Evolutionary conservation across 495 filamentous ascomycete genomes (phyloP).

Genomic region (Tuber umbilicatum): DNA sequence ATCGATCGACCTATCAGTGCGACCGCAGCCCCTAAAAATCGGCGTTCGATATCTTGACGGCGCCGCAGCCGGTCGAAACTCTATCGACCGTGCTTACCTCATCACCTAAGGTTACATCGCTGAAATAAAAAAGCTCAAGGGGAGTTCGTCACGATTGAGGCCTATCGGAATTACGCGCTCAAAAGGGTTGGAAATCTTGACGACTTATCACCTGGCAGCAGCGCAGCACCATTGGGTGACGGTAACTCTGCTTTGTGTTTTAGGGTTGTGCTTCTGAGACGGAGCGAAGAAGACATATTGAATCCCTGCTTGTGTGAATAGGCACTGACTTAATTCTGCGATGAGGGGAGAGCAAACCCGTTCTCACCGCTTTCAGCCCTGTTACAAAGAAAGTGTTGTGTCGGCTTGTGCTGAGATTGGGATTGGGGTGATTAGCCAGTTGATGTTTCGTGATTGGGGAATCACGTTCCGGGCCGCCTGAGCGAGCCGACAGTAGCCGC

Average conservation of each 20-base stretch:
- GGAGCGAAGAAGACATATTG: not conserved
- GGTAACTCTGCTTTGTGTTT: not conserved
- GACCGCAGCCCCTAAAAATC: not conserved
- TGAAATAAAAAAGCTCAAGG: not conserved
- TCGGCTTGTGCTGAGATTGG: not conserved
- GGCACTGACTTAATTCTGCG: not conserved
- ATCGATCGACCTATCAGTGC: not conserved
- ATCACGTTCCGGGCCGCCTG: not conserved
- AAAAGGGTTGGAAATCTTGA: not conserved
- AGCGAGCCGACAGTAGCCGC: not conserved
- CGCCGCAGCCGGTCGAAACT: not conserved
- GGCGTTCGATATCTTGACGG: not conserved
- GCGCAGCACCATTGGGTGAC: not conserved
- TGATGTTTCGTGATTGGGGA: not conserved
- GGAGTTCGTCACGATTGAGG: not conserved
- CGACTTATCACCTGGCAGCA: not conserved
- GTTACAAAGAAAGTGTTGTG: not conserved
- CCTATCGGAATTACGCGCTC: not conserved
- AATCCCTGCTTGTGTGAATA: conserved; percentile 1
- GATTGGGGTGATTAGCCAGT: not conserved
- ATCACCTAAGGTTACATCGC: not conserved
- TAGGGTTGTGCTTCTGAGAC: not conserved
- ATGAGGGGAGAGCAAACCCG: not conserved
- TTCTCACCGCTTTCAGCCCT: not conserved
- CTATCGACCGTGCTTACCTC: not conserved